These are phyloP conservation scores for Penicillium concentricum DNA, from an alignment of 2,329 filamentous ascomycete species.

Conservation along the genomic window DNA sequence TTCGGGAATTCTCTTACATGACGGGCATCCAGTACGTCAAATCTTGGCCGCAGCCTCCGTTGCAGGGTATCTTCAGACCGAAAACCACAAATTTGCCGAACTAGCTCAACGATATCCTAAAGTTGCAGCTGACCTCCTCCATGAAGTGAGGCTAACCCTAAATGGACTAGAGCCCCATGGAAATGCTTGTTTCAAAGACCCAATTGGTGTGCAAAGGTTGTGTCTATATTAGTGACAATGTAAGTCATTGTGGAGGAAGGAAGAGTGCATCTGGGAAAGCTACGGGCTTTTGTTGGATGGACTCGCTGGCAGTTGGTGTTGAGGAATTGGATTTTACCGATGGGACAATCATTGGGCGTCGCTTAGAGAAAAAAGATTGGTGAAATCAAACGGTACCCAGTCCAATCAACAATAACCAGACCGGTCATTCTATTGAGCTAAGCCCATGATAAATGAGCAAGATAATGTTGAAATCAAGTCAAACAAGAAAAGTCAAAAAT, in stretches of 20 bases:
- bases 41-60: constrained; percentile 5
- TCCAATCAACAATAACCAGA: not conserved
- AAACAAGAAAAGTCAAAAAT: not conserved
- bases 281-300: too few relatives aligned
- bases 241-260: too few relatives aligned
- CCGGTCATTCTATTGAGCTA: not conserved
- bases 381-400: not conserved
- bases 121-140: constrained; percentile 12
- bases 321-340: too few relatives aligned
- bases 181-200: not conserved
- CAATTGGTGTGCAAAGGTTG: constrained; percentile 1
- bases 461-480: not conserved
- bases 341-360: too few relatives aligned
- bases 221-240: too few relatives aligned
- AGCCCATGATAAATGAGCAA: not conserved
- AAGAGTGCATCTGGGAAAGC: too few relatives aligned
- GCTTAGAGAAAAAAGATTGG: too few relatives aligned
- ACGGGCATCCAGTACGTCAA: constrained; percentile 2
- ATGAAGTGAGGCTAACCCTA: not conserved
- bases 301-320: too few relatives aligned
- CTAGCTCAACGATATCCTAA: too few relatives aligned
- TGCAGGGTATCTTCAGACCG: not conserved
- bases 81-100: too few relatives aligned
- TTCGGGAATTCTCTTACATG: constrained; percentile 6
- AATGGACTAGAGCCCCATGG: not conserved